Conservation (phyloP, 2,329 filamentous ascomycete genomes). For the Penicillium hordei region DNA sequence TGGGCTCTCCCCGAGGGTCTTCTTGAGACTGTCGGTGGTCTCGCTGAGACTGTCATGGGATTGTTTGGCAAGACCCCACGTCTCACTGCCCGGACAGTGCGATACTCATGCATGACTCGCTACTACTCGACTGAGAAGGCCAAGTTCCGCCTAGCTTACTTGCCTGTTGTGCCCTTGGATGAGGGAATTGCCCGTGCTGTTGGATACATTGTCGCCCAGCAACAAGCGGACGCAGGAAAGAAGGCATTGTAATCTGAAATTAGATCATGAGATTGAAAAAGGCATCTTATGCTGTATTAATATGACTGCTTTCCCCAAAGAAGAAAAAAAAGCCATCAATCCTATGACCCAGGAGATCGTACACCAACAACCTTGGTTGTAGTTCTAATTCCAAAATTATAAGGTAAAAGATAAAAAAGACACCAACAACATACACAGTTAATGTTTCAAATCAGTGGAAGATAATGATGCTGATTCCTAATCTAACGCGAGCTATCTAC, state of each 20-base stretch:
- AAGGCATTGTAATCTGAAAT: constrained; percentile 37
- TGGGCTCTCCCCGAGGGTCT: constrained; percentile 44
- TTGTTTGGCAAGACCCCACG: constrained; percentile 49
- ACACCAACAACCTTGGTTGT: too few relatives aligned
- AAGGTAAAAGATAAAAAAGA: too few relatives aligned
- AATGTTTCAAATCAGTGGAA: too few relatives aligned
- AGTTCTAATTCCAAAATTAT: too few relatives aligned
- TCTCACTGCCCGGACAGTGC: constrained; percentile 45
- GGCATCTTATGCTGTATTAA: constrained; percentile 25
- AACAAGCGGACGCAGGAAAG: constrained; percentile 38
- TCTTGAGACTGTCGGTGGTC: constrained; percentile 41
- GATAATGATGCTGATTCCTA: too few relatives aligned
- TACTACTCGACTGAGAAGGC: constrained; percentile 51
- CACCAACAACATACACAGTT: too few relatives aligned
- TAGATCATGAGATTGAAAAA: constrained; percentile 8
- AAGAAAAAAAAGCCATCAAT: too few relatives aligned
- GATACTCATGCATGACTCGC: constrained; percentile 51
- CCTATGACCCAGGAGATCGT: too few relatives aligned
- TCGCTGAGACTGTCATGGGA: constrained; percentile 45
- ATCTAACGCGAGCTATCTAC: too few relatives aligned
- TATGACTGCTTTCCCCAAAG: constrained; percentile 5
- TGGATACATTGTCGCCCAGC: constrained; percentile 40
- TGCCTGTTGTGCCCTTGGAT: constrained; percentile 46
- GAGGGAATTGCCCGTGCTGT: constrained; percentile 51
- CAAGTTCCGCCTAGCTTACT: constrained; percentile 47